Conservation (phyloP, 1,284 basidiomycete genomes). For the Rhodotorula sp. region DNA sequence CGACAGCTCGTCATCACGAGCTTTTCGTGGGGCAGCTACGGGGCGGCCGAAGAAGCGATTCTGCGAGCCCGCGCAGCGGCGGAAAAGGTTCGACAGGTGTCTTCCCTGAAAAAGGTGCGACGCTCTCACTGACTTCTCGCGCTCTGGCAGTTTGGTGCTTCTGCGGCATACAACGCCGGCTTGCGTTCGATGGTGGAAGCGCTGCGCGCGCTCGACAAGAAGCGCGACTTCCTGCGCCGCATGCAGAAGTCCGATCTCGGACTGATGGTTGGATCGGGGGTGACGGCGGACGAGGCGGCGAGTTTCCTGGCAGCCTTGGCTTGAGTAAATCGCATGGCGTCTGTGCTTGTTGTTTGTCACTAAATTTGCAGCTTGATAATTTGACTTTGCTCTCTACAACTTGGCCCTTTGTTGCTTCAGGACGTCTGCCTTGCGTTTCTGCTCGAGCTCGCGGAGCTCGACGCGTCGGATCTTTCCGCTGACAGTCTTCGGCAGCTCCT, state of each 20-base stretch:
- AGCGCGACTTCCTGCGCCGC: conserved; percentile 16
- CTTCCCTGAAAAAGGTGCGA: background rate
- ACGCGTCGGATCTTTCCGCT: conserved; percentile 33
- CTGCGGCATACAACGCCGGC: conserved; percentile 3
- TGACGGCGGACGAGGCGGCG: conserved; percentile 7
- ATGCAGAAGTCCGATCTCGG: conserved; percentile 3
- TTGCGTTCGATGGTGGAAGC: conserved; percentile 1
- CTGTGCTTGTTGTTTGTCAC: background rate
- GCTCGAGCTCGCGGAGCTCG: conserved; percentile 34
- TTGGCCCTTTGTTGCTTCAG: conserved; percentile 26
- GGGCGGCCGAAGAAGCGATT: conserved; percentile 7
- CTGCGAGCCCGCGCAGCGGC: conserved; percentile 3
- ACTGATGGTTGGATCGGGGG: conserved; percentile 1
- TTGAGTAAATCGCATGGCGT: background rate
- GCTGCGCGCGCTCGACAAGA: background rate
- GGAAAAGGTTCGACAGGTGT: conserved; percentile 5
- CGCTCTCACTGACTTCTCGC: background rate
- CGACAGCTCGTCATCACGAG: conserved; percentile 11
- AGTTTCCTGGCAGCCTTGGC: conserved; percentile 12
- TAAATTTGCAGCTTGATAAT: background rate
- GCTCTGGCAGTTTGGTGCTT: background rate
- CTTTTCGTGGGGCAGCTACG: conserved; percentile 22
- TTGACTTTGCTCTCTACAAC: background rate
- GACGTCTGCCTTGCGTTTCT: conserved; percentile 31
- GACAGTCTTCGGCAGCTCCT: conserved; percentile 34